A percentile compares a stretch with the other conserved stretches of the same genome.
Conservation (phyloP, 768 basidiomycete genomes). For the Trichaptum fuscoviolaceum region DNA sequence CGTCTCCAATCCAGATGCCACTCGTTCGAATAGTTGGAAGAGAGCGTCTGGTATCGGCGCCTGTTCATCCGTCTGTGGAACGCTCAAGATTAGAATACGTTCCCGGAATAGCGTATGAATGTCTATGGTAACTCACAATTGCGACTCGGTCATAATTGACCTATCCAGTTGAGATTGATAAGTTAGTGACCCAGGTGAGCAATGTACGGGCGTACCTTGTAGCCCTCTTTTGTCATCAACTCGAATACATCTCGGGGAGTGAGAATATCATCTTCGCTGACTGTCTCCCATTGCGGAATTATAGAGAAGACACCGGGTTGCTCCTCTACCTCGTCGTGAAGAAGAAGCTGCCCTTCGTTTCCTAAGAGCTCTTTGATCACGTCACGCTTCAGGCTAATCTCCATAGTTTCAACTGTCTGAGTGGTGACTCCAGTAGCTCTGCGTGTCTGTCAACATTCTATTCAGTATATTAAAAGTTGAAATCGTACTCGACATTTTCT, state of each 20-base stretch:
- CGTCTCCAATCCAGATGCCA: conserved; percentile 44
- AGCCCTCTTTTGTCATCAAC: conserved; percentile 71
- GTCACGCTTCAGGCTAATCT: conserved; percentile 80
- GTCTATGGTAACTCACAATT: conserved; percentile 52
- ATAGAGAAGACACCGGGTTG: conserved; percentile 85
- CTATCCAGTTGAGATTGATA: conserved; percentile 28
- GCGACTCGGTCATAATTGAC: conserved; percentile 87
- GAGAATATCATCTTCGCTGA: conserved; percentile 76
- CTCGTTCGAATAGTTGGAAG: conserved; percentile 68
- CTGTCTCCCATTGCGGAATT: conserved; percentile 92
- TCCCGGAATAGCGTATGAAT: neutral
- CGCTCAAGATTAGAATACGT: conserved; percentile 9
- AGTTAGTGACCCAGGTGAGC: conserved; percentile 7
- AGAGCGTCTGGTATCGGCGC: conserved; percentile 89
- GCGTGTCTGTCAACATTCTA: neutral
- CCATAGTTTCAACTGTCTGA: conserved; percentile 87
- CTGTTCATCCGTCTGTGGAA: conserved; percentile 85
- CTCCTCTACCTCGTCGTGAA: conserved; percentile 96
- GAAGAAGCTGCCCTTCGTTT: conserved; percentile 69
- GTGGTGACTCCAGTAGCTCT: conserved; percentile 95
- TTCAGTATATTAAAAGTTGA: neutral
- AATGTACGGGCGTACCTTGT: conserved; percentile 42
- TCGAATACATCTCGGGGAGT: conserved; percentile 82
- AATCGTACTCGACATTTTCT: conserved; percentile 84
- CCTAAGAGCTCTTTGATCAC: conserved; percentile 74